Base-by-base conservation (phyloP, 148 eudicot species). In the Heliosperma pusillum region DNA sequence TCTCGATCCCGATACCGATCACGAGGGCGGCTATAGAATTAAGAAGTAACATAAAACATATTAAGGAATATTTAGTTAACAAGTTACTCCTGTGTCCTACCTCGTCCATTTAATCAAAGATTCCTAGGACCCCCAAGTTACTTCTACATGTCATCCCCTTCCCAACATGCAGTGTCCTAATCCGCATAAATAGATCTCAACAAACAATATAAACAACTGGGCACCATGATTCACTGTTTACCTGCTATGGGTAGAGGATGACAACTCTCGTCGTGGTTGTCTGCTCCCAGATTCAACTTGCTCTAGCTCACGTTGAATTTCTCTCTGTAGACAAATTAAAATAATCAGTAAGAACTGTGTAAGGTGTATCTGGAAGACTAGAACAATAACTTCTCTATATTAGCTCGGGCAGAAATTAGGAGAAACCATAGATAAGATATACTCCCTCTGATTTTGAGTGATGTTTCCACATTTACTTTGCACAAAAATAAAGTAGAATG, bases 1-100 rank as follows among this genome's bases (percentile, higher is more conserved):
- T 91, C 96, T 72, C 93, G 88, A 66, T 89, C 97, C 53, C 91
- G 86, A 64, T 86, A 87, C 50, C 97, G 86, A 53, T 90, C 96
- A 40, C 96, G 96, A n/a, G 88, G 82, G 40, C 93, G 89, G 78
- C 86, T 86, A 74, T 76, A 24, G 42, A 67, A 52, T 27, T 62
- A 56, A 17, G 40, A 62, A 59, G 55, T 10, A 22, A 25, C 9
- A 3, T 52, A 17, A 5, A 74, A 61, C 47, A 69, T 9, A 29
- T 11, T 42, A 24, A 26, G 69, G 45, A 25, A 50, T 50, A 16
- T 21, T 58, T 59, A n/a, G 26, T 59, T 59, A 59, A 59, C 27
- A 24, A n/a, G 25, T 10, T n/a, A n/a, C n/a, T n/a, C n/a, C n/a
- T n/a, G n/a, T n/a, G 55, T 12, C 19, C 17, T 7, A 36, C 42